phyloP scores from a whole-genome alignment of 2,329 filamentous ascomycete genomes.

The Hypoxylon sp. region DNA sequence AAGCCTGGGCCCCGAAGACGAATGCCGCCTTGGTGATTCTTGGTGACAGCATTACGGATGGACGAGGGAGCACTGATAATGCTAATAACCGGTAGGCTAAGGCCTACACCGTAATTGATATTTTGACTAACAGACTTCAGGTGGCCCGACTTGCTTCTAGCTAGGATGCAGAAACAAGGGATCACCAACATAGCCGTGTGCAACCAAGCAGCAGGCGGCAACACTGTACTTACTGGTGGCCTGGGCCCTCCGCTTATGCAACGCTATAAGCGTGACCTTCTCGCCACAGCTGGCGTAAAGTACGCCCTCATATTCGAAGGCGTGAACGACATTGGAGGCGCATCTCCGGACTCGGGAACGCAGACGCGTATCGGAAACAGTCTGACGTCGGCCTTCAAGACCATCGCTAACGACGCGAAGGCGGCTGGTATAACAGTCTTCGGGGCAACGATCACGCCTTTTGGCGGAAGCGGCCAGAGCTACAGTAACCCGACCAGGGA shows the following conservation, averaged over 20 bases:
- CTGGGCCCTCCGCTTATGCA: conserved; percentile 72
- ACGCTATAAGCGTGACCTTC: conserved; percentile 74
- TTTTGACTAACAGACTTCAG: conserved; percentile 46
- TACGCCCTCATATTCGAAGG: conserved; percentile 77
- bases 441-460: conserved; percentile 76
- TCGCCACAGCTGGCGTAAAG: conserved; percentile 67
- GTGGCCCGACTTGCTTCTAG: conserved; percentile 70
- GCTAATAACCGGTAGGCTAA: conserved; percentile 65
- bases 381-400: conserved; percentile 69
- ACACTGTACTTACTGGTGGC: conserved; percentile 71
- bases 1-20: conserved; percentile 64
- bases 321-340: conserved; percentile 75
- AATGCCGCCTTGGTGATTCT: conserved; percentile 66
- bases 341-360: conserved; percentile 58
- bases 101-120: background rate
- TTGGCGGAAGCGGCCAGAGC: conserved; percentile 63
- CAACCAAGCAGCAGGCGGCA: conserved; percentile 79
- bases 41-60: conserved; percentile 77
- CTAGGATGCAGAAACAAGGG: conserved; percentile 62
- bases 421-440: conserved; percentile 68
- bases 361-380: conserved; percentile 64
- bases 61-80: conserved; percentile 72
- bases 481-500: conserved; percentile 70
- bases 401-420: conserved; percentile 69
- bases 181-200: conserved; percentile 67